Evolutionary conservation across 257 asterid species (phyloP).

Genomic region (Knoxia roxburghii): DNA sequence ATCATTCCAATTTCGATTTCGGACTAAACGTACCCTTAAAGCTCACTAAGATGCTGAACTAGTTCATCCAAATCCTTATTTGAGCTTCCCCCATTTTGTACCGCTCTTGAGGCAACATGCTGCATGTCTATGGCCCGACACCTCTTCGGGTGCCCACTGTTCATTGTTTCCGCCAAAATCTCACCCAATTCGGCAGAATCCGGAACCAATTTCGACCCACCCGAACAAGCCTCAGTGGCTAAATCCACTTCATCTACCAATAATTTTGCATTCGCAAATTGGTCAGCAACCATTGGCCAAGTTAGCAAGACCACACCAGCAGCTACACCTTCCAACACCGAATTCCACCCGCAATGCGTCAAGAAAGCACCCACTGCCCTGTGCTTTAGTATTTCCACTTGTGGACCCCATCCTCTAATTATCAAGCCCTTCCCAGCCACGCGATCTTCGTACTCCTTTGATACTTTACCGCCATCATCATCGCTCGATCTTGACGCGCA

Average conservation of each 20-base stretch:
- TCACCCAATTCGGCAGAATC: slow-evolving; percentile 7
- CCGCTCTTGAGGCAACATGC: slow-evolving; percentile 5
- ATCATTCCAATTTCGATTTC: too few relatives aligned
- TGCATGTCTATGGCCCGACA: not conserved
- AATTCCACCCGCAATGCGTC: slow-evolving; percentile 22
- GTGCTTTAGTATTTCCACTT: slow-evolving; percentile 19
- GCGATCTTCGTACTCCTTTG: slow-evolving; percentile 17
- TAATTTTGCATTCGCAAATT: slow-evolving; percentile 8
- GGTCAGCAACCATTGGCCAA: slow-evolving; percentile 21
- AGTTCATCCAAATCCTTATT: slow-evolving; percentile 13
- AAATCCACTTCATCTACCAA: slow-evolving; percentile 13
- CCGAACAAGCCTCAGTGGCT: slow-evolving; percentile 11
- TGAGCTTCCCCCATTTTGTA: slow-evolving; percentile 21
- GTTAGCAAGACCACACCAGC: slow-evolving; percentile 20
- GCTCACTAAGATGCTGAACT: slow-evolving; percentile 4
- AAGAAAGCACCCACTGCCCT: slow-evolving; percentile 15
- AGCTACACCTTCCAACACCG: slow-evolving; percentile 15
- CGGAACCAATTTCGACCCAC: slow-evolving; percentile 8
- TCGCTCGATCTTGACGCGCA: slow-evolving; percentile 17
- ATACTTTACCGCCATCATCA: not conserved
- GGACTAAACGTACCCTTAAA: too few relatives aligned
- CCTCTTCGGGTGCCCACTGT: not conserved
- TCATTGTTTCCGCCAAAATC: slow-evolving; percentile 1
- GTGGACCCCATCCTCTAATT: slow-evolving; percentile 29
- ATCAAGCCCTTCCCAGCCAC: slow-evolving; percentile 24